A percentile compares a stretch with the other conserved stretches of the same genome.
These are phyloP conservation scores for Austroboletus niveus DNA, from an alignment of 1,284 basidiomycete species.

Conservation along the genomic window DNA sequence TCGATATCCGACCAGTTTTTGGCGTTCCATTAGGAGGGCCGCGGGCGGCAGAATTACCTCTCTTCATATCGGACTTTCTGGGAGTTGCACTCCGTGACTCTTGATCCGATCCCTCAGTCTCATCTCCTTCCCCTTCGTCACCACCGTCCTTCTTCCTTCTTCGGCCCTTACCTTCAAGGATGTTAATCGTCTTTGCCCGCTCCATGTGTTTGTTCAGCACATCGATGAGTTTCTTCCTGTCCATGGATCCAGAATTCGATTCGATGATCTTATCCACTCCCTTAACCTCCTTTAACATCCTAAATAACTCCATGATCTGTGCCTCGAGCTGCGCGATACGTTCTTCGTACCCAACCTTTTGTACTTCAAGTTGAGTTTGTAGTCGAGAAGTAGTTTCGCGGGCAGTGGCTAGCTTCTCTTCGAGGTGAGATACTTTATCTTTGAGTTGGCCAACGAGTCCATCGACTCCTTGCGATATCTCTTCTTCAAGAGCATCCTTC, in stretches of 20 bases:
- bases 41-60: slow-evolving; percentile 35
- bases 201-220: slow-evolving; percentile 83
- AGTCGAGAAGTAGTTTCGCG: slow-evolving; percentile 76
- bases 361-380: slow-evolving; percentile 77
- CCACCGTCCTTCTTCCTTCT: slow-evolving; percentile 35
- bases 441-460: slow-evolving; percentile 86
- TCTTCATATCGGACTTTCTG: slow-evolving; percentile 45
- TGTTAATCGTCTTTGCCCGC: slow-evolving; percentile 81
- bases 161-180: slow-evolving; percentile 71
- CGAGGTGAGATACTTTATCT: slow-evolving; percentile 66
- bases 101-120: slow-evolving; percentile 39
- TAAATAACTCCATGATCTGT: slow-evolving; percentile 92
- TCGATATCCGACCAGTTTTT: slow-evolving; percentile 40
- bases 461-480: slow-evolving; percentile 77
- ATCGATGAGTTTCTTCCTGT: slow-evolving; percentile 79
- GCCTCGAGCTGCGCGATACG: slow-evolving; percentile 86
- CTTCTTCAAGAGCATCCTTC: slow-evolving; percentile 76
- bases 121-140: slow-evolving; percentile 36
- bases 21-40: slow-evolving; percentile 30
- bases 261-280: slow-evolving; percentile 76
- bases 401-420: slow-evolving; percentile 79
- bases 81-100: slow-evolving; percentile 53
- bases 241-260: slow-evolving; percentile 58
- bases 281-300: slow-evolving; percentile 84
- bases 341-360: slow-evolving; percentile 84